A percentile compares a stretch with the other conserved stretches of the same genome.
phyloP scores from a whole-genome alignment of 2,329 filamentous ascomycete species.

The Epichloe glyceriae region DNA sequence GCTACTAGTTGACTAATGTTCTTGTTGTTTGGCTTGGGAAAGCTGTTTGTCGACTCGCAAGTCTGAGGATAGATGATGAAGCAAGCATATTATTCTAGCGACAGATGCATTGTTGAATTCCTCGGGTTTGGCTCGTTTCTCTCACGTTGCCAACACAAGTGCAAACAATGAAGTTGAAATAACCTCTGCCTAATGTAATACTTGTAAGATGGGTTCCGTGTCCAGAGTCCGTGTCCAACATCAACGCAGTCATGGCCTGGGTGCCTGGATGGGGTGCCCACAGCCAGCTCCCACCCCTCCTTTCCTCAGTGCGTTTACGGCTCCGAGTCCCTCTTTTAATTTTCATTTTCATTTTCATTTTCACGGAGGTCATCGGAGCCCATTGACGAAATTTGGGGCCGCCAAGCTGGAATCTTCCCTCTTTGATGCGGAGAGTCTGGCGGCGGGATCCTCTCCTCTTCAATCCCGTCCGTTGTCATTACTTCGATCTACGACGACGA shows the following conservation, averaged over 20 bases:
- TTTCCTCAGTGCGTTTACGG: too few species aligned
- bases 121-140: background rate
- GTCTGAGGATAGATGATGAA: background rate
- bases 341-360: background rate
- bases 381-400: background rate
- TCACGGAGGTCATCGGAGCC: background rate
- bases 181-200: too few species aligned
- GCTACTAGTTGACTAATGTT: background rate
- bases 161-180: too few species aligned
- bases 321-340: background rate
- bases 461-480: background rate
- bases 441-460: background rate
- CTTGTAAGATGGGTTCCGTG: too few species aligned
- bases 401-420: background rate
- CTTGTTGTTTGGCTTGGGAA: slow-evolving; percentile 11
- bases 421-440: slow-evolving; percentile 3
- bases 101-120: background rate
- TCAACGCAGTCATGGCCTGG: too few species aligned
- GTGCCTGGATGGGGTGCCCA: too few species aligned
- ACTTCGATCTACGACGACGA: background rate
- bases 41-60: background rate
- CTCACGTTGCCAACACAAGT: too few species aligned
- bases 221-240: too few species aligned
- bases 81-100: slow-evolving; percentile 2
- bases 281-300: background rate